Conservation (phyloP, 2,329 filamentous ascomycete species). For the Diaporthe aspalathi region DNA sequence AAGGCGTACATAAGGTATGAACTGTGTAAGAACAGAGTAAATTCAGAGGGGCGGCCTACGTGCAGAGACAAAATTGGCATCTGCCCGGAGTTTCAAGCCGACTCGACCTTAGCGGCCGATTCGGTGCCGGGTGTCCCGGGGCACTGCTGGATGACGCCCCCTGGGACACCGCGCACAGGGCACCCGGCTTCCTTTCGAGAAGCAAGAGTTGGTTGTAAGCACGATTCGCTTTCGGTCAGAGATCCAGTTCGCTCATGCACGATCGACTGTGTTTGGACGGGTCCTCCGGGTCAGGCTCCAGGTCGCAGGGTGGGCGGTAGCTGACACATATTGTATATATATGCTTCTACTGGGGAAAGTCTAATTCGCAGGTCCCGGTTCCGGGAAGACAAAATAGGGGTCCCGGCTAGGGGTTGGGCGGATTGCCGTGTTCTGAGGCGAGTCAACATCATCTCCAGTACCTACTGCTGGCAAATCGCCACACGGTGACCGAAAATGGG, state of each 20-base stretch:
- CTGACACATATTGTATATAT: no score
- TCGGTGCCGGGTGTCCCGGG: conserved; percentile 9
- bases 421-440: conserved; percentile 9
- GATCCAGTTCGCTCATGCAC: not conserved
- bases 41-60: not conserved
- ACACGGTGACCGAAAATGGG: not conserved
- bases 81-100: not conserved
- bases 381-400: conserved; percentile 6
- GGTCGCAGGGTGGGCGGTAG: not conserved
- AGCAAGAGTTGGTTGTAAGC: not conserved
- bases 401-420: conserved; percentile 5
- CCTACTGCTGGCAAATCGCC: not conserved
- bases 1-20: not conserved
- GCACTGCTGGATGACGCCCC: not conserved
- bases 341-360: conserved; percentile 4
- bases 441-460: conserved; percentile 5
- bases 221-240: not conserved
- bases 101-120: conserved; percentile 22
- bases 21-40: not conserved
- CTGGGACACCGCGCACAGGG: not conserved
- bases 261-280: not conserved
- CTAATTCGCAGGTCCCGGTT: not conserved
- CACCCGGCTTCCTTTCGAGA: not conserved
- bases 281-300: not conserved
- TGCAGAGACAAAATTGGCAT: not conserved